A percentile compares a stretch with the other conserved stretches of the same genome.
These are phyloP conservation scores for Kazachstania martiniae DNA, from an alignment of 805 yeast species.

Conservation along the genomic window DNA sequence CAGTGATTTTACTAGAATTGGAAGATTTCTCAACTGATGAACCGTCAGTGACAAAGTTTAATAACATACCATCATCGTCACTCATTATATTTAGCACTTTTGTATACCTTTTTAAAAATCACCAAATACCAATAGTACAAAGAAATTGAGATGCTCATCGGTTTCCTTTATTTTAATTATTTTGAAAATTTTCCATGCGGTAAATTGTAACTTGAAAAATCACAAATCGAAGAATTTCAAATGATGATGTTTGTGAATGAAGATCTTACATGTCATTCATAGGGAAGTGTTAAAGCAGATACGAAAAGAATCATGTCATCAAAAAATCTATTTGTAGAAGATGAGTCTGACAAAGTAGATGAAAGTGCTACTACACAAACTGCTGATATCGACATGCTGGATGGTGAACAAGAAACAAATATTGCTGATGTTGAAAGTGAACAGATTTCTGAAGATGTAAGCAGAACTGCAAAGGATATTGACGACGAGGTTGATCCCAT, in stretches of 20 bases:
- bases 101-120: not conserved
- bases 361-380: no score
- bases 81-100: conserved; percentile 7
- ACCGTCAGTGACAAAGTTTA: conserved; percentile 50
- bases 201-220: no score
- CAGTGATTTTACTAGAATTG: conserved; percentile 36
- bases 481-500: conserved; percentile 47
- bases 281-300: not conserved
- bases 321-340: conserved; percentile 27
- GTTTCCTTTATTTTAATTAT: no score
- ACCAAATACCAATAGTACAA: no score
- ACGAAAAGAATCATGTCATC: conserved; percentile 7
- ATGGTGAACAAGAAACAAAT: not conserved
- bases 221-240: no score
- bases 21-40: conserved; percentile 16
- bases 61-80: conserved; percentile 36
- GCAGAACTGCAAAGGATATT: conserved; percentile 3
- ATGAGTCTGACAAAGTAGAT: conserved; percentile 15
- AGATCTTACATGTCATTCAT: no score
- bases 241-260: no score
- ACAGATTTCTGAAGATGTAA: not conserved
- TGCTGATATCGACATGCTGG: not conserved
- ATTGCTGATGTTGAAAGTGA: not conserved
- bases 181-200: no score
- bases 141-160: no score